phyloP scores from a whole-genome alignment of 1,284 basidiomycete species.

The Baeospora myosura region DNA sequence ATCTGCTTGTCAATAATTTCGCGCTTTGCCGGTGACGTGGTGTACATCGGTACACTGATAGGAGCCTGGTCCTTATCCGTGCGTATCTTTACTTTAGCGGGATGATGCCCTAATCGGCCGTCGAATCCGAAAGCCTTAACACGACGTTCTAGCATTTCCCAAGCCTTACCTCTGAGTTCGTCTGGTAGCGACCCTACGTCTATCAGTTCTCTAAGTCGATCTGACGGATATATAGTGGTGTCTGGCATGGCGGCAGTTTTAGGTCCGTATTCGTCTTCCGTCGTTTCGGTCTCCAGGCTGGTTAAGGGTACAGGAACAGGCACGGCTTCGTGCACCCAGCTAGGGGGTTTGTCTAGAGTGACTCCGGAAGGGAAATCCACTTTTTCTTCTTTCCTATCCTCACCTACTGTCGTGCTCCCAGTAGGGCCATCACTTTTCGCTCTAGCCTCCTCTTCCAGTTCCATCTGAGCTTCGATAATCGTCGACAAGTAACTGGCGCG shows the following conservation, averaged over 20 bases:
- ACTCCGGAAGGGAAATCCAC: too few relatives aligned
- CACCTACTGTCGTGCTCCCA: too few relatives aligned
- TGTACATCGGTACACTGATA: neutral
- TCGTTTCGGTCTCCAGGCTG: neutral
- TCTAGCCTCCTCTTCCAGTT: neutral
- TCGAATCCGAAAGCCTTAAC: neutral
- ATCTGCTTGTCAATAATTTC: too few relatives aligned
- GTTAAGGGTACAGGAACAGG: neutral
- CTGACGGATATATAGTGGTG: neutral
- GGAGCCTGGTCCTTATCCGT: neutral
- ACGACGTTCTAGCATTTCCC: neutral
- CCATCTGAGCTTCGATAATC: neutral
- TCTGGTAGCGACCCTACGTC: neutral
- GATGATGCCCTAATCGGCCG: neutral
- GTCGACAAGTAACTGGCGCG: neutral
- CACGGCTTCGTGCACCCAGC: too few relatives aligned
- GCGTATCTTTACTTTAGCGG: neutral
- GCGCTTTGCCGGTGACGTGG: constrained; percentile 19
- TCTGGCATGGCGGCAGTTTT: neutral
- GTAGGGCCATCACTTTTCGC: too few relatives aligned
- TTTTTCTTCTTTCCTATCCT: too few relatives aligned
- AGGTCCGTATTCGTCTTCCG: neutral
- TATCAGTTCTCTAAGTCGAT: neutral
- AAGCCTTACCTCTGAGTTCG: neutral
- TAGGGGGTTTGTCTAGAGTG: too few relatives aligned